These are phyloP conservation scores for Crithidia expoeki DNA, from an alignment of 208 protist genomes.

Conservation along the genomic window DNA sequence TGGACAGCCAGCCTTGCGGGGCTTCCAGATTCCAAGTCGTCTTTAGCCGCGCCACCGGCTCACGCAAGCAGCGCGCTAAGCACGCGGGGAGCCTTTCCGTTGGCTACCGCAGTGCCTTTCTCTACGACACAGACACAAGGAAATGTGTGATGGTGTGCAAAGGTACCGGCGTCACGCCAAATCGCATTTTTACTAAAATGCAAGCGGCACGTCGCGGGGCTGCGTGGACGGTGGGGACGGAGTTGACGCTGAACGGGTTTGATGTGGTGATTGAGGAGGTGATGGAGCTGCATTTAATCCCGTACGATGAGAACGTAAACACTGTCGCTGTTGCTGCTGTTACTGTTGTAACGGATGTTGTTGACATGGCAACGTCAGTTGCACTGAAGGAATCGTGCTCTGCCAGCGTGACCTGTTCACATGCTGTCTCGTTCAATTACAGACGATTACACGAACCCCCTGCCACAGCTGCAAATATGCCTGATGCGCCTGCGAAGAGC, in stretches of 20 bases:
- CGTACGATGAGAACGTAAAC: slow-evolving; percentile 31
- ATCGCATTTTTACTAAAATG: slow-evolving; percentile 57
- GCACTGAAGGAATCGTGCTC: too few relatives aligned
- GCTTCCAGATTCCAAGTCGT: slow-evolving; percentile 68
- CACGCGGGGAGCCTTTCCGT: slow-evolving; percentile 58
- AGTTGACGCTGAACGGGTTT: slow-evolving; percentile 52
- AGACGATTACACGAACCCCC: too few relatives aligned
- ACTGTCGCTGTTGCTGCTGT: not conserved
- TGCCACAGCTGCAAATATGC: too few relatives aligned
- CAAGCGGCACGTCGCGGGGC: slow-evolving; percentile 51
- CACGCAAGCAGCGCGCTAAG: slow-evolving; percentile 49
- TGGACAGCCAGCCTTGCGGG: not conserved
- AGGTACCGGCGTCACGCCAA: slow-evolving; percentile 53
- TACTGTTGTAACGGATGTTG: not conserved
- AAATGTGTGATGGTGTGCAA: slow-evolving; percentile 36
- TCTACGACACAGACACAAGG: slow-evolving; percentile 47
- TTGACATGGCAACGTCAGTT: too few relatives aligned
- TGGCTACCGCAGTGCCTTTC: slow-evolving; percentile 37
- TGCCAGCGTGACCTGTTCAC: too few relatives aligned
- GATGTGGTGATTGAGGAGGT: slow-evolving; percentile 62
- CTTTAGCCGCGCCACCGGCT: slow-evolving; percentile 39
- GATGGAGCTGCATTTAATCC: slow-evolving; percentile 73
- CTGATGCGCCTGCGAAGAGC: too few relatives aligned
- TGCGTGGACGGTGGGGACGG: slow-evolving; percentile 51
- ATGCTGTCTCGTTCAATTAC: too few relatives aligned